phyloP scores from a whole-genome alignment of 1,284 basidiomycete genomes.

The Pyrrhoderma noxium region DNA sequence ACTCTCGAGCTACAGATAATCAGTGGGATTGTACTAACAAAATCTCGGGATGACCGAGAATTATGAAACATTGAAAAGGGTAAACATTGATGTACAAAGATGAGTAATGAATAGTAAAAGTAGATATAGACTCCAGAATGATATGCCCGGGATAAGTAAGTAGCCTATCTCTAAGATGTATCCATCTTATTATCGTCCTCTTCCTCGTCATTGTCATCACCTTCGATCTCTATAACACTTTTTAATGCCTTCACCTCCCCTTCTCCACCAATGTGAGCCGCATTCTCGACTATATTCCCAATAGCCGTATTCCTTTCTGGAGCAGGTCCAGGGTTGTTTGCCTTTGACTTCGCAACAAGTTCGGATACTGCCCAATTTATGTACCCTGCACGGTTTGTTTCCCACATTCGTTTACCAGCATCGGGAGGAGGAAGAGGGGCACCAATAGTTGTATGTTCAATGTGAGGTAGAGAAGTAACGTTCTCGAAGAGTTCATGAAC shows the following conservation, averaged over 20 bases:
- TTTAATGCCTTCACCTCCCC: conserved; percentile 26
- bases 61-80: no score
- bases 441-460: conserved; percentile 36
- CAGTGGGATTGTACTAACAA: no score
- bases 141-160: no score
- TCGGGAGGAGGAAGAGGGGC: conserved; percentile 37
- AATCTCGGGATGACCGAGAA: no score
- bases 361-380: conserved; percentile 58
- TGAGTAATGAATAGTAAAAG: no score
- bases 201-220: no score
- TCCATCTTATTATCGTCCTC: conserved; percentile 13
- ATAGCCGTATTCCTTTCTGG: neutral
- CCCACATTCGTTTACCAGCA: conserved; percentile 65
- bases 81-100: no score
- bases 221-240: neutral
- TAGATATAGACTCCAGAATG: no score
- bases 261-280: conserved; percentile 23
- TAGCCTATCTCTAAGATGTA: conserved; percentile 3
- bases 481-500: conserved; percentile 38
- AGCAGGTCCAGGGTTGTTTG: conserved; percentile 24
- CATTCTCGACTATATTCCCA: conserved; percentile 24
- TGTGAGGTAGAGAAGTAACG: conserved; percentile 42
- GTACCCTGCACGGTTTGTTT: conserved; percentile 58
- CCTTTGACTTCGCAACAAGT: conserved; percentile 41
- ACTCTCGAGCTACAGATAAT: no score